Base-by-base conservation (phyloP, 202 grass and related monocot genomes). In the Thinopyrum obtusiflorum region DNA sequence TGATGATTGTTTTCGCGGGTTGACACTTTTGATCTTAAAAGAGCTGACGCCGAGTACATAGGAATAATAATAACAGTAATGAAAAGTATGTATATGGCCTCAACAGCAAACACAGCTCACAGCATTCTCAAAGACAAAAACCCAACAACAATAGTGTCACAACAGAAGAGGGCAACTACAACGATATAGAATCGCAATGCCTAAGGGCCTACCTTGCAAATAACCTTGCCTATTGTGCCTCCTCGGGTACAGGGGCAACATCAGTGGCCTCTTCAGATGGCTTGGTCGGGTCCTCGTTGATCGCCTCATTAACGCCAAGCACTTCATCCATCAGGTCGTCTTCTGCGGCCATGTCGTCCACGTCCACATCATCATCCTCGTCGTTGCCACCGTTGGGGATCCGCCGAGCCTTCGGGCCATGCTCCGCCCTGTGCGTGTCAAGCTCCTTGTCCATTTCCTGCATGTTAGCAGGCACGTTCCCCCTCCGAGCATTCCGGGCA, bases 401-500 rank as follows among this genome's bases (percentile, higher is more conserved):
- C 53, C 81, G 75, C 49, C 93, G 83, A 83, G 90, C 88, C 81
- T 99, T 99, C 2, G 93, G 97, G 57, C 97, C 97, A 75, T 99
- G 97, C 68, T 96, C 97, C 6, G 93, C 84, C 75, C 89, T 94
- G 75, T 94, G 96, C 0, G 97, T 99, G 73, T 99, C 97, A 23
- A 99, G 60, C 49, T 99, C 97, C 82, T 97, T 94, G 32, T 99
- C 97, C 97, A 99, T 99, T 76, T 95, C 94, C 88, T 97, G 92
- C 74, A 95, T 91, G 83, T 92, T 91, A 61, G 94, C 83, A 44
- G 86, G 78, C 11, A 80, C 89, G 6, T 89, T 92, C 4, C 73
- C 80, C 76, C 68, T 92, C 24, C 92, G 87, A 65, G 82, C 83
- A 10, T 97, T 94, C 78, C 90, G 80, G 24, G 90, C 93, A 79